Base-by-base conservation (phyloP, 306 rosid genomes). In the Adenanthera pavonina region DNA sequence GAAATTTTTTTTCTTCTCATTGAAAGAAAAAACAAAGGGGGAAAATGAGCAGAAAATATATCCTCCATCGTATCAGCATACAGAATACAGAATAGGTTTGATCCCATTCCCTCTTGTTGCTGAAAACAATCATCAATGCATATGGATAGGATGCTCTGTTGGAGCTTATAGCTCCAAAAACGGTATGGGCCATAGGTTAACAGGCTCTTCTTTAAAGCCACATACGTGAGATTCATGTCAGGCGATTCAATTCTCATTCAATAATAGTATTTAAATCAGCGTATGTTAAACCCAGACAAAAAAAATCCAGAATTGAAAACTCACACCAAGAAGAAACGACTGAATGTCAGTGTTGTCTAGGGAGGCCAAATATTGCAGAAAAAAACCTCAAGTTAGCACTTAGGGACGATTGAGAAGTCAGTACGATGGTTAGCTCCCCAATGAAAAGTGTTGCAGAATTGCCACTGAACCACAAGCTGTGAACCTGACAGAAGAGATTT, bases 401-500 rank as follows among this genome's bases (percentile, higher is more conserved):
- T 46, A 13, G 68, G 74, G 52, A 47, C 41, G 14, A 78, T 78
- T 41, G 30, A 25, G 30, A 25, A 25, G 19, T 6, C 47, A 2
- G 11, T 11, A 30, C 2, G 17, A 30, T 60, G 30, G 0, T 60
- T 60, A 30, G 17, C 67, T 33, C 40, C 30, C 17, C 38, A 12
- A 30, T 25, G 36, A 60, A 30, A 60, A 60, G 41, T 9, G 67
- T 12, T 3, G 16, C 67, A 30, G 30, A 60, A 4, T 20, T 60
- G 30, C 40, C 40, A 33, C 7, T 4, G 16, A 10, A 65, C 88
- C 89, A 84, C 3, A 81, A 67, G 78, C 79, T 73, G 76, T 82
- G 89, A 61, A 89, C 92, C 53, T 88, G 92, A 87, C 88, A 88
- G 44, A 77, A 81, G 12, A 86, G 77, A 74, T 88, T 79, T 69